These are phyloP conservation scores for Plasmodium coatneyi DNA, from an alignment of 169 alveolate species.

Conservation along the genomic window DNA sequence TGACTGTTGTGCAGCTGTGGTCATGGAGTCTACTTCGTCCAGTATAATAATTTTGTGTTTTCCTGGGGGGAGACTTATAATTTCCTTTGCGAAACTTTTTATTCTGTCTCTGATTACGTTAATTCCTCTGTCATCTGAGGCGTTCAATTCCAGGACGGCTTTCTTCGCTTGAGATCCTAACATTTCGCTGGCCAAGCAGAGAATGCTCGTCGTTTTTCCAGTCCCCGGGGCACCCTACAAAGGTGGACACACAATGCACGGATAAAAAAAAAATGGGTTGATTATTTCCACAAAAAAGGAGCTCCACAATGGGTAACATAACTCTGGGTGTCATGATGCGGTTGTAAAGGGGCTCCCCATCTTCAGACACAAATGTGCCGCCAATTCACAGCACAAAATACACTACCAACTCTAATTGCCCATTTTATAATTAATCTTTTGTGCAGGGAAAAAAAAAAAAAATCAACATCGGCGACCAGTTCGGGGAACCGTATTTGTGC, in stretches of 20 bases:
- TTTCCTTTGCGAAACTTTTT: conserved; percentile 96
- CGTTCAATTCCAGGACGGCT: conserved; percentile 98
- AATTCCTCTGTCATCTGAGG: conserved; percentile 99
- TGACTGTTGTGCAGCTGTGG: conserved; percentile 99
- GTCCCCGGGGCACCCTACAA: conserved; percentile 99
- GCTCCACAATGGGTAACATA: neutral
- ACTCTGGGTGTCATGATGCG: neutral
- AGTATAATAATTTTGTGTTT: conserved; percentile 97
- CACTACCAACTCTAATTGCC: neutral
- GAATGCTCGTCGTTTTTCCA: conserved; percentile 99
- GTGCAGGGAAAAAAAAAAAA: neutral
- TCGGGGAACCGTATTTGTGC: neutral
- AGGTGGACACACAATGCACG: neutral
- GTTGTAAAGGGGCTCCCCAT: neutral
- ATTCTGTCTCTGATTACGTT: conserved; percentile 98
- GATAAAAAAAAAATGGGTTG: conserved; percentile 6
- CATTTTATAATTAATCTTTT: neutral
- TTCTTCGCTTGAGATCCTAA: conserved; percentile 90
- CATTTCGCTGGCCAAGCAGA: conserved; percentile 97
- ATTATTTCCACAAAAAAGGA: neutral
- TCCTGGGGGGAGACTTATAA: conserved; percentile 94
- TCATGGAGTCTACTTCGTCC: conserved; percentile 99
- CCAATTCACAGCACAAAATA: neutral
- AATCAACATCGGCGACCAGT: neutral
- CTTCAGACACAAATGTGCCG: neutral